Conservation (phyloP, 768 basidiomycete species). For the Calocybe indica region DNA sequence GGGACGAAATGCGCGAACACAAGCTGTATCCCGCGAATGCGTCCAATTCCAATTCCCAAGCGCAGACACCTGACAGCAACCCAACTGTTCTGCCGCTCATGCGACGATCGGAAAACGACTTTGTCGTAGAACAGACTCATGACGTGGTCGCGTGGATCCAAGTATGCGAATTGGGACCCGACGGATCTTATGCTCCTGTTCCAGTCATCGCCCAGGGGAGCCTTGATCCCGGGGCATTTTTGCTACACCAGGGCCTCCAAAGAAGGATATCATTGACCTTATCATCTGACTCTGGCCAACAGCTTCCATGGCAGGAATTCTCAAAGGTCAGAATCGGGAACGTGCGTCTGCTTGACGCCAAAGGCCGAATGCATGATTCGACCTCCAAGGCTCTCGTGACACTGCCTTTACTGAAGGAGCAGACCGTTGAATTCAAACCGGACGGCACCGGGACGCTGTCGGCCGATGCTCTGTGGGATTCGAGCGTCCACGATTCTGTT, state of each 20-base stretch:
- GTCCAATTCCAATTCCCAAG: slow-evolving; percentile 14
- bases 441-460: slow-evolving; percentile 77
- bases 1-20: slow-evolving; percentile 90
- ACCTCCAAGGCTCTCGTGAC: slow-evolving; percentile 65
- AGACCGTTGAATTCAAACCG: slow-evolving; percentile 66
- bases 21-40: slow-evolving; percentile 37
- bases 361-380: slow-evolving; percentile 77
- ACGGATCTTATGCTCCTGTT: slow-evolving; percentile 80
- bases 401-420: slow-evolving; percentile 69
- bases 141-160: slow-evolving; percentile 89
- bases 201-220: slow-evolving; percentile 71
- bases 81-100: slow-evolving; percentile 55
- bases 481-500: slow-evolving; percentile 81
- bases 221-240: slow-evolving; percentile 82
- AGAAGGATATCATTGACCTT: slow-evolving; percentile 72
- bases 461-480: slow-evolving; percentile 86
- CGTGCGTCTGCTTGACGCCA: slow-evolving; percentile 78
- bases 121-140: slow-evolving; percentile 80
- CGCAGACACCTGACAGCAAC: slow-evolving; percentile 26
- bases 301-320: slow-evolving; percentile 83
- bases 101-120: slow-evolving; percentile 91
- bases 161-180: slow-evolving; percentile 78
- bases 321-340: slow-evolving; percentile 75
- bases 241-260: slow-evolving; percentile 90
- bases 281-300: slow-evolving; percentile 82